Conservation (phyloP, 305 asterid genomes). For the Fraxinus platypoda region DNA sequence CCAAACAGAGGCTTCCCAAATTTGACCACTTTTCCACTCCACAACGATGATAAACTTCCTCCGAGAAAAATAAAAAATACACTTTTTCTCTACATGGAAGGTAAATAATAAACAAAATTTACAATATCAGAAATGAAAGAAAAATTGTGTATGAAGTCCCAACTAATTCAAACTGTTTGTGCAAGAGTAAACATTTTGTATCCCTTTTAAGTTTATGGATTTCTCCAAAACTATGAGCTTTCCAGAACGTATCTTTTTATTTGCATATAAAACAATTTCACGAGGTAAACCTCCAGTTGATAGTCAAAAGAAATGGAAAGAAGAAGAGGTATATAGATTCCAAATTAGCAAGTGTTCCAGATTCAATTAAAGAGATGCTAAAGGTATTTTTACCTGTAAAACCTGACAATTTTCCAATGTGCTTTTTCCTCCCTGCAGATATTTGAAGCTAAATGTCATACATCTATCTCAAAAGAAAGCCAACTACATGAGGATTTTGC, state of each 20-base stretch:
- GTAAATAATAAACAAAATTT: background rate
- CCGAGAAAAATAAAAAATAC: background rate
- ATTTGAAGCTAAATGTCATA: constrained; percentile 19
- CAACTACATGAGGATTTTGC: background rate
- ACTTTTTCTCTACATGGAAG: background rate
- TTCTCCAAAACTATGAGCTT: background rate
- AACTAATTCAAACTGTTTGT: background rate
- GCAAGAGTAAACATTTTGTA: background rate
- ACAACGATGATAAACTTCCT: background rate
- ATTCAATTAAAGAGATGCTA: constrained; percentile 16
- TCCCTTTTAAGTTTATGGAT: background rate
- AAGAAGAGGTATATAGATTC: background rate
- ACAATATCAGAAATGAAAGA: background rate
- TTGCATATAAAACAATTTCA: background rate
- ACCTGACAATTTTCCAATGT: constrained; percentile 92
- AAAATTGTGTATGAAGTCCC: background rate
- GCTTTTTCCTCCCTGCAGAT: constrained; percentile 85
- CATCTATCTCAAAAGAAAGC: constrained; percentile 17
- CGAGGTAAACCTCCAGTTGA: background rate
- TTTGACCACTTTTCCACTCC: background rate
- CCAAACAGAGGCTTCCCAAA: background rate
- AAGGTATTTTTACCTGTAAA: constrained; percentile 63
- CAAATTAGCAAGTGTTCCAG: background rate
- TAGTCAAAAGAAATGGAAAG: background rate
- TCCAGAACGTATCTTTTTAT: background rate